phyloP scores from a whole-genome alignment of 2,329 filamentous ascomycete species.

The Coniochaeta ligniaria region DNA sequence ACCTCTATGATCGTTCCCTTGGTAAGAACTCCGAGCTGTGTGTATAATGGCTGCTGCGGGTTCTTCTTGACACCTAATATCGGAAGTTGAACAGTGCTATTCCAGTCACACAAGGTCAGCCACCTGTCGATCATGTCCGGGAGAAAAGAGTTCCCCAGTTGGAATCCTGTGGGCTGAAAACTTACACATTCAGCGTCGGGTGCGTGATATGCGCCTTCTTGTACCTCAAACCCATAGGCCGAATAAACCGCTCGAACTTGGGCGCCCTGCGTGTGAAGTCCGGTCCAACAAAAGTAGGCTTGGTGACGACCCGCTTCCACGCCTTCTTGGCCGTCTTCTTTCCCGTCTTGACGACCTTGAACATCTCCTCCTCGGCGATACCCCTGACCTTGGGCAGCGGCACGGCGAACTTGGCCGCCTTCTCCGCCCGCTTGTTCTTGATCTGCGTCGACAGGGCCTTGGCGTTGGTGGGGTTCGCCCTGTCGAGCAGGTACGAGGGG shows the following conservation, averaged over 20 bases:
- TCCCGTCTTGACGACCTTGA: conserved; percentile 83
- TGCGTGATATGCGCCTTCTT: conserved; percentile 66
- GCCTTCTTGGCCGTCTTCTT: conserved; percentile 86
- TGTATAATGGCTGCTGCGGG: conserved; percentile 78
- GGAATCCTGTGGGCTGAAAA: conserved; percentile 7
- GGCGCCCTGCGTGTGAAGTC: conserved; percentile 87
- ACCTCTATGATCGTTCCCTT: conserved; percentile 68
- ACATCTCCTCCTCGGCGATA: conserved; percentile 95
- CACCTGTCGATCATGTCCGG: neutral
- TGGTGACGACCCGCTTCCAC: conserved; percentile 54
- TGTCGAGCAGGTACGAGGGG: conserved; percentile 89
- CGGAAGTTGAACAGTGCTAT: conserved; percentile 69
- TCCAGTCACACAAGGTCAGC: conserved; percentile 24
- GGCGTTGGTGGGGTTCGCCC: conserved; percentile 39
- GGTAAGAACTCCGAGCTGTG: conserved; percentile 82
- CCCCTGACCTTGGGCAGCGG: conserved; percentile 90
- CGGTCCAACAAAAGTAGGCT: conserved; percentile 82
- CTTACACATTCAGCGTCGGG: conserved; percentile 18
- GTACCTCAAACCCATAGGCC: conserved; percentile 71
- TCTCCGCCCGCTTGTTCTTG: conserved; percentile 92
- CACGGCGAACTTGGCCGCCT: conserved; percentile 88
- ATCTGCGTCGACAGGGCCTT: conserved; percentile 60
- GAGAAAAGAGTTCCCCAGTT: neutral
- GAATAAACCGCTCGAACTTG: conserved; percentile 67
- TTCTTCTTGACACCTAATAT: conserved; percentile 62